Conservation (phyloP, 2,329 filamentous ascomycete species). For the Diaporthe caulivora region DNA sequence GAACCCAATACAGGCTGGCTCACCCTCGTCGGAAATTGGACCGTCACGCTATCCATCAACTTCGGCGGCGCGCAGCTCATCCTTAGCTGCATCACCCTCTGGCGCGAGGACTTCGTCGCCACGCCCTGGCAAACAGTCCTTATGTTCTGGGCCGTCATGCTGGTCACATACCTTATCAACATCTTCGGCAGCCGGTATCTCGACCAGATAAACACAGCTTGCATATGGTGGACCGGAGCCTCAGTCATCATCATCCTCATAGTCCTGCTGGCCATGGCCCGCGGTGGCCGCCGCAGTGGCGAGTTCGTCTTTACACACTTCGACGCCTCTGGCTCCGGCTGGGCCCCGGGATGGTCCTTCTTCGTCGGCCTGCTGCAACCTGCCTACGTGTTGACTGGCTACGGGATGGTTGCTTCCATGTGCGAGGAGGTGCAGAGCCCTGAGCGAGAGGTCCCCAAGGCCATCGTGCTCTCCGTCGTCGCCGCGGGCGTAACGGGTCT, state of each 20-base stretch:
- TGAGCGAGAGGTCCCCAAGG: slow-evolving; percentile 76
- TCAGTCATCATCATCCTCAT: slow-evolving; percentile 66
- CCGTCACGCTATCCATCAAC: slow-evolving; percentile 73
- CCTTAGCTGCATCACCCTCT: slow-evolving; percentile 75
- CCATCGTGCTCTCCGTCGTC: slow-evolving; percentile 77
- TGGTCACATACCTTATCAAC: slow-evolving; percentile 74
- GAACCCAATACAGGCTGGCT: slow-evolving; percentile 66
- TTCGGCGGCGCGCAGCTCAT: slow-evolving; percentile 77
- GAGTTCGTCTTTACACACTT: slow-evolving; percentile 78
- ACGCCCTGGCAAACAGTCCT: slow-evolving; percentile 78
- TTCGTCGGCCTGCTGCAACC: slow-evolving; percentile 79
- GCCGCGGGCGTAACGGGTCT: slow-evolving; percentile 75
- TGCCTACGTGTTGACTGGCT: slow-evolving; percentile 72
- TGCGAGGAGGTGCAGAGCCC: slow-evolving; percentile 80
- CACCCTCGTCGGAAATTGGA: slow-evolving; percentile 81
- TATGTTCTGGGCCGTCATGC: slow-evolving; percentile 79
- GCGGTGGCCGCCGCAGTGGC: slow-evolving; percentile 64
- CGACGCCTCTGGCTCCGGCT: slow-evolving; percentile 74
- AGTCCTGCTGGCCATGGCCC: slow-evolving; percentile 70
- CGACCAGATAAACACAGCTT: slow-evolving; percentile 78
- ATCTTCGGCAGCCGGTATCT: slow-evolving; percentile 71
- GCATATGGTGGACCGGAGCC: slow-evolving; percentile 78
- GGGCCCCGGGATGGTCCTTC: slow-evolving; percentile 78
- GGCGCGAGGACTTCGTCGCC: slow-evolving; percentile 76
- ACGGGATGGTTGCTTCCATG: slow-evolving; percentile 80